Evolutionary conservation across 1,284 basidiomycete genomes (phyloP).

Genomic region (Cronartium quercuum): DNA sequence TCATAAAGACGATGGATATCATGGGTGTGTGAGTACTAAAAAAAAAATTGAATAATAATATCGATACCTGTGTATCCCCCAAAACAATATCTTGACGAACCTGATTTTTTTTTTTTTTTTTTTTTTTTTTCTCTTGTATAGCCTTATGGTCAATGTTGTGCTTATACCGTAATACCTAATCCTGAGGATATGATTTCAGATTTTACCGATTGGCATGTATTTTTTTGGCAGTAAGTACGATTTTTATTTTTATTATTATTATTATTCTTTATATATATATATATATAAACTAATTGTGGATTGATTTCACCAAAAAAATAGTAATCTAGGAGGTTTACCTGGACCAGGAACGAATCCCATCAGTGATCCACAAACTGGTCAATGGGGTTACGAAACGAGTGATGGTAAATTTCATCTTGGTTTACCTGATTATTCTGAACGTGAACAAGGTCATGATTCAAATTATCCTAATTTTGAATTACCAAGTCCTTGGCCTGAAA

Average conservation of each 20-base stretch:
- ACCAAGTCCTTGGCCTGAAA: neutral
- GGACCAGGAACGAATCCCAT: slow-evolving; percentile 14
- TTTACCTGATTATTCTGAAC: neutral
- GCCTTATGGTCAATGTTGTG: slow-evolving; percentile 27
- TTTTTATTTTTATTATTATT: neutral
- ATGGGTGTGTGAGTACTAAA: slow-evolving; percentile 14
- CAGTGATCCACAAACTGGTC: slow-evolving; percentile 8
- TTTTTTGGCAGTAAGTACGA: slow-evolving; percentile 20
- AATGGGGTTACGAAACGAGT: slow-evolving; percentile 12
- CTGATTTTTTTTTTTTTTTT: too few relatives aligned
- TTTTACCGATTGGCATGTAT: slow-evolving; percentile 15
- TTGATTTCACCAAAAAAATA: too few relatives aligned
- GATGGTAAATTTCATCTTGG: slow-evolving; percentile 29
- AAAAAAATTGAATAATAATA: too few relatives aligned
- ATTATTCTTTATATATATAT: too few relatives aligned
- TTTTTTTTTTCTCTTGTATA: too few relatives aligned
- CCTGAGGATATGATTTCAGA: slow-evolving; percentile 6
- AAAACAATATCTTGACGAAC: too few relatives aligned
- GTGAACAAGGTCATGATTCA: slow-evolving; percentile 7
- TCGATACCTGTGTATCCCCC: too few relatives aligned
- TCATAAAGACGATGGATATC: slow-evolving; percentile 10
- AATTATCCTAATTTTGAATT: slow-evolving; percentile 9
- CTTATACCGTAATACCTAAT: slow-evolving; percentile 7
- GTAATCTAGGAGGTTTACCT: slow-evolving; percentile 8
- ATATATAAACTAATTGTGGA: neutral